These are phyloP conservation scores for Populus tomentosa DNA, from an alignment of 441 rosid genomes.

Conservation along the genomic window DNA sequence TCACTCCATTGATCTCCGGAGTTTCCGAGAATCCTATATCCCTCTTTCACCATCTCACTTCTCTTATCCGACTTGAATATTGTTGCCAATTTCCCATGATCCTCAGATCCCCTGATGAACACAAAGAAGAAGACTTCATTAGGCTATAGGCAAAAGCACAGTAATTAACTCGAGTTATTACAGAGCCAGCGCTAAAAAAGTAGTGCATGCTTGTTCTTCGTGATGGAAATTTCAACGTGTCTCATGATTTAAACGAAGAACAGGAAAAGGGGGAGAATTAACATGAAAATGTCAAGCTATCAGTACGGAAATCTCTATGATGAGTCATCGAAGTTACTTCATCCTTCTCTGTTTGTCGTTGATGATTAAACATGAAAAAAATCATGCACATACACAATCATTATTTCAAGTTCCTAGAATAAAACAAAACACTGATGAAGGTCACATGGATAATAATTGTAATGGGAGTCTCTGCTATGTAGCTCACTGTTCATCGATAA, in stretches of 20 bases:
- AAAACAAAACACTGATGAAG: conserved; percentile 7
- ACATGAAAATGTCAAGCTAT: not conserved
- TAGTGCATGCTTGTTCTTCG: not conserved
- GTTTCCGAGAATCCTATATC: conserved; percentile 73
- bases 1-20: conserved; percentile 98
- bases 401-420: not conserved
- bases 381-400: not conserved
- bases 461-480: not conserved
- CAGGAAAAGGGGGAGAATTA: not conserved
- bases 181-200: not conserved
- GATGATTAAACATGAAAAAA: conserved; percentile 7
- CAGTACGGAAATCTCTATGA: not conserved
- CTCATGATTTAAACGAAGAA: conserved; percentile 7
- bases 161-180: not conserved
- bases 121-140: not conserved
- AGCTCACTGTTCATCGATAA: not conserved
- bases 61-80: conserved; percentile 78
- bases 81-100: conserved; percentile 53
- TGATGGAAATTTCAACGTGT: not conserved
- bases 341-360: not conserved
- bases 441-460: conserved; percentile 7
- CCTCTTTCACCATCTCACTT: conserved; percentile 60
- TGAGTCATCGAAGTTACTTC: not conserved
- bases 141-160: not conserved
- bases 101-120: conserved; percentile 43